Percentiles rank a stretch among this genome's conserved stretches.
Evolutionary conservation across 2,329 filamentous ascomycete species (phyloP).

Genomic region (Colletotrichum salicis): DNA sequence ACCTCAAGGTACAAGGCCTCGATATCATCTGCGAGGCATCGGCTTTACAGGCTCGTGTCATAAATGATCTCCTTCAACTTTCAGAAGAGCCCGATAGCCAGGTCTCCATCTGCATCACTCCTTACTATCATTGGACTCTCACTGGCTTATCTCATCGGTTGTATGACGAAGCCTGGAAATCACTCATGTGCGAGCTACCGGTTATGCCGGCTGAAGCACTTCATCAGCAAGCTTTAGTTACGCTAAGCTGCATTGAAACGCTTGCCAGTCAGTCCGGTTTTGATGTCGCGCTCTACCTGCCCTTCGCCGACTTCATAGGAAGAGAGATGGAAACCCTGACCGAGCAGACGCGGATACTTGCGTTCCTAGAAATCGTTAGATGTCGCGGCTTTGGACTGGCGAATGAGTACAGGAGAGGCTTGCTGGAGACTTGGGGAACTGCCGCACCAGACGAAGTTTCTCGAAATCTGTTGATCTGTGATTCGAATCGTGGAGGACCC

Average conservation of each 20-base stretch:
- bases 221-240: constrained; percentile 4
- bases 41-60: constrained; percentile 2
- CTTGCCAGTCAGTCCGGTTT: not conserved
- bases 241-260: constrained; percentile 3
- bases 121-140: constrained; percentile 14
- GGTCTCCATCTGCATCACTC: not conserved
- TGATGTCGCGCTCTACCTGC: constrained; percentile 9
- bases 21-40: constrained; percentile 6
- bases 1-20: not conserved
- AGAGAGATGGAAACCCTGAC: constrained; percentile 3
- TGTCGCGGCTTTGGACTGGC: constrained; percentile 3
- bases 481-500: too few species aligned
- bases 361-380: not conserved
- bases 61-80: not conserved
- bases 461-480: too few species aligned
- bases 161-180: constrained; percentile 1
- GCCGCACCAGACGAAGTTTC: not conserved
- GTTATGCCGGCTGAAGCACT: constrained; percentile 1
- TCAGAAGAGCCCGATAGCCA: not conserved
- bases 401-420: not conserved
- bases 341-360: not conserved
- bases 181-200: constrained; percentile 6
- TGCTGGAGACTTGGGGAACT: not conserved
- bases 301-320: constrained; percentile 15
- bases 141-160: not conserved